These are phyloP conservation scores for Yueomyces sp. DNA, from an alignment of 805 yeast genomes.

Conservation along the genomic window DNA sequence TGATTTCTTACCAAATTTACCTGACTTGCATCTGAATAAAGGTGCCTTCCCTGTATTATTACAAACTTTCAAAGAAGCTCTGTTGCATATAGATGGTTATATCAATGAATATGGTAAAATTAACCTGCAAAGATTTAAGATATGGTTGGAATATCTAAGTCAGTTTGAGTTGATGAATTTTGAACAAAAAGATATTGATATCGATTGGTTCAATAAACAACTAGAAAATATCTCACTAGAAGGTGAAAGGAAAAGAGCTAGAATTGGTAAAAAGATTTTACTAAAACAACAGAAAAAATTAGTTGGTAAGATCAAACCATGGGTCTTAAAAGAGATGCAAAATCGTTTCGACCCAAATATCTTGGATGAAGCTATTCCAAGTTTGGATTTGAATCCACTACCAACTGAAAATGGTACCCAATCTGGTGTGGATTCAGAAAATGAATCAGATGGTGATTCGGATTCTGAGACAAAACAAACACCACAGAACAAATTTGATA, in stretches of 20 bases:
- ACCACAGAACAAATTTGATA: neutral
- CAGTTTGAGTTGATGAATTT: constrained; percentile 76
- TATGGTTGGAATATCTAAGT: constrained; percentile 66
- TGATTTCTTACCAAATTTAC: constrained; percentile 93
- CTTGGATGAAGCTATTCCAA: constrained; percentile 35
- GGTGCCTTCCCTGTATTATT: constrained; percentile 93
- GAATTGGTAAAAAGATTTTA: constrained; percentile 44
- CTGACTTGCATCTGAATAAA: constrained; percentile 83
- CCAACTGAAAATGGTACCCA: constrained; percentile 30
- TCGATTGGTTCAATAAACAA: constrained; percentile 83
- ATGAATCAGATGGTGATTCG: neutral
- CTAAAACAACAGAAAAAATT: constrained; percentile 40
- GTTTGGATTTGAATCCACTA: constrained; percentile 29
- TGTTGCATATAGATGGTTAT: constrained; percentile 67
- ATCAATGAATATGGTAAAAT: constrained; percentile 73
- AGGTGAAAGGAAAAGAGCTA: constrained; percentile 40
- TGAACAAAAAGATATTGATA: constrained; percentile 70
- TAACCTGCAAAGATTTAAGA: constrained; percentile 54
- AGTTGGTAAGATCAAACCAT: constrained; percentile 41
- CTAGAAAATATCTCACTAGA: constrained; percentile 54
- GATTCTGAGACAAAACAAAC: neutral
- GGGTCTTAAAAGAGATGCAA: constrained; percentile 28
- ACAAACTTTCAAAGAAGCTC: constrained; percentile 73
- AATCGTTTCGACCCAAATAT: constrained; percentile 23
- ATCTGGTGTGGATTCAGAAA: constrained; percentile 40